These are phyloP conservation scores for Ceratocystis colombiana DNA, from an alignment of 2,329 filamentous ascomycete species.

Conservation along the genomic window DNA sequence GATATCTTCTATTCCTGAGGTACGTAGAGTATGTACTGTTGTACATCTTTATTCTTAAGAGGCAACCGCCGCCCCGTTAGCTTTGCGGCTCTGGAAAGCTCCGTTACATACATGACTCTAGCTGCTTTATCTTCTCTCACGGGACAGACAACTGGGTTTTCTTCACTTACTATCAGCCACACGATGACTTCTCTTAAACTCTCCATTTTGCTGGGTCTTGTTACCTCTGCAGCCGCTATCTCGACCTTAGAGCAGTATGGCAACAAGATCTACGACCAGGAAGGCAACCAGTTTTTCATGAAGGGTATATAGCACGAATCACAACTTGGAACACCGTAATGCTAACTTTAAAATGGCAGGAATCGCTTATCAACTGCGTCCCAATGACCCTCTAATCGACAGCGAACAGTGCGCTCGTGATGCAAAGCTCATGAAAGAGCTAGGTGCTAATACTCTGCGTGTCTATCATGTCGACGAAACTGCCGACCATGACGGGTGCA, in stretches of 20 bases:
- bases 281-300: conserved; percentile 74
- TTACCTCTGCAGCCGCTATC: conserved; percentile 35
- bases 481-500: conserved; percentile 65
- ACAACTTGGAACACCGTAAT: conserved; percentile 15
- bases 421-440: conserved; percentile 62
- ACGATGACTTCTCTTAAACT: background rate
- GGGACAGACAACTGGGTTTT: background rate
- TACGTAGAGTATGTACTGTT: background rate
- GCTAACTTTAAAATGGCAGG: conserved; percentile 39
- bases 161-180: background rate
- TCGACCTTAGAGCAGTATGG: conserved; percentile 50
- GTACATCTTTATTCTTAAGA: background rate
- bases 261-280: conserved; percentile 74
- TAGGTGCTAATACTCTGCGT: conserved; percentile 75
- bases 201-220: conserved; percentile 22
- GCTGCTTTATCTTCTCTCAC: background rate
- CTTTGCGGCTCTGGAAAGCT: background rate
- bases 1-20: background rate
- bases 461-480: conserved; percentile 75
- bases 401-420: conserved; percentile 67
- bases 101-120: background rate
- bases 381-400: conserved; percentile 63
- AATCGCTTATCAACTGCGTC: conserved; percentile 55
- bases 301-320: conserved; percentile 51
- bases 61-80: background rate